phyloP scores from a whole-genome alignment of 768 basidiomycete genomes.

The Trametes meyenii region DNA sequence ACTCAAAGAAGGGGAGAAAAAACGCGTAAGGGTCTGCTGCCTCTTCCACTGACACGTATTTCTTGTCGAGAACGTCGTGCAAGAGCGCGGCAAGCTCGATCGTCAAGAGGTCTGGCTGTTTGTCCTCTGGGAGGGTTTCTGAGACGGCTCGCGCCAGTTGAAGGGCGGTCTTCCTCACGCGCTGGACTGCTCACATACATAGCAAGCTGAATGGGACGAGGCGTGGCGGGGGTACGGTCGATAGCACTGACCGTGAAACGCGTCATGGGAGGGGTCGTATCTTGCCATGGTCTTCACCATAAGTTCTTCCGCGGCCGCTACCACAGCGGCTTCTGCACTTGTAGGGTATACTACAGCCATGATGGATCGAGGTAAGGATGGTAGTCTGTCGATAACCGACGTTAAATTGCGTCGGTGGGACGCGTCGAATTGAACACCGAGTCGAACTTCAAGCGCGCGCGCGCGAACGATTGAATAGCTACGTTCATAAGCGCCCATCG shows the following conservation, averaged over 20 bases:
- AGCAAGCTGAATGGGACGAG: background rate
- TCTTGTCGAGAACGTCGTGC: constrained; percentile 87
- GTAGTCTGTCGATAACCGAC: background rate
- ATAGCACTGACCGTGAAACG: constrained; percentile 63
- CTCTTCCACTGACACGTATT: constrained; percentile 62
- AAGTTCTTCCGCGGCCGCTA: constrained; percentile 64
- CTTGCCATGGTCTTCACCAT: constrained; percentile 75
- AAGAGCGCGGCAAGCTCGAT: constrained; percentile 88
- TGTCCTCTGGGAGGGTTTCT: constrained; percentile 22
- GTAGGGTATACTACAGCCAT: constrained; percentile 47
- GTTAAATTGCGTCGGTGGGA: background rate
- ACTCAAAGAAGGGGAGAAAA: constrained; percentile 68
- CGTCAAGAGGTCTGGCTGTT: constrained; percentile 66
- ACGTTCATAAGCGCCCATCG: constrained; percentile 5
- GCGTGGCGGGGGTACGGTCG: background rate
- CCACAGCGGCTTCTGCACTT: constrained; percentile 49
- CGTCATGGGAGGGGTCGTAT: constrained; percentile 83
- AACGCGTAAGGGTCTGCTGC: constrained; percentile 65
- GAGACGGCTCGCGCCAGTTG: constrained; percentile 56
- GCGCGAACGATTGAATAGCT: background rate
- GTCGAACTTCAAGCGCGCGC: background rate
- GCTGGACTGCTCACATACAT: constrained; percentile 56
- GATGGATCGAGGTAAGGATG: background rate
- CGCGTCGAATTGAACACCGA: too few relatives aligned
- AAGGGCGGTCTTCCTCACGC: constrained; percentile 80